phyloP scores from a whole-genome alignment of 495 filamentous ascomycete genomes.

The Xanthoparmelia taractica region DNA sequence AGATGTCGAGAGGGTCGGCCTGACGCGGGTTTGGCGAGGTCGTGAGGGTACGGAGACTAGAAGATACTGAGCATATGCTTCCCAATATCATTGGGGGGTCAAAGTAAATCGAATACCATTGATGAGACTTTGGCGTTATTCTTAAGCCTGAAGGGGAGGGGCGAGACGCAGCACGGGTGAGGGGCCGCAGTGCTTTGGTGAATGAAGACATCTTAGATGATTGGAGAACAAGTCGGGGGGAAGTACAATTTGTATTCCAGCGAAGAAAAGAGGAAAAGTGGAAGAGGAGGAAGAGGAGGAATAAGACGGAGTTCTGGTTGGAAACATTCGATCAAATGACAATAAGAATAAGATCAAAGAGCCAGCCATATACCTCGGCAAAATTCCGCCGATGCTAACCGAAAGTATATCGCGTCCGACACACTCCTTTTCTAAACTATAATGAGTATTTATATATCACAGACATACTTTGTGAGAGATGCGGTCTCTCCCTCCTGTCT shows the following conservation, averaged over 20 bases:
- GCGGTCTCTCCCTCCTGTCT: no score
- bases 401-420: neutral
- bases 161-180: slow-evolving; percentile 51
- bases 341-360: neutral
- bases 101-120: slow-evolving; percentile 2
- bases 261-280: neutral
- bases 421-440: no score
- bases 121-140: slow-evolving; percentile 6
- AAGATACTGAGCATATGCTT: slow-evolving; percentile 1
- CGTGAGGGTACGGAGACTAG: slow-evolving; percentile 61
- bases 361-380: slow-evolving; percentile 1
- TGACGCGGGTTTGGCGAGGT: slow-evolving; percentile 50
- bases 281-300: neutral
- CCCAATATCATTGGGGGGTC: neutral
- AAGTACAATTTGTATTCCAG: neutral
- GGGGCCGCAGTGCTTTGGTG: slow-evolving; percentile 57
- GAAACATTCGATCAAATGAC: no score
- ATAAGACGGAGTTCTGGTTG: neutral
- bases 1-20: slow-evolving; percentile 51
- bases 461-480: no score
- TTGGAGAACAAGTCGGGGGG: neutral
- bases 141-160: slow-evolving; percentile 35
- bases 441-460: no score
- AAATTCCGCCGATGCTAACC: slow-evolving; percentile 11
- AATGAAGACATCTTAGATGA: slow-evolving; percentile 58